Conservation (phyloP, 257 asterid species). For the Solanum neorickii region DNA sequence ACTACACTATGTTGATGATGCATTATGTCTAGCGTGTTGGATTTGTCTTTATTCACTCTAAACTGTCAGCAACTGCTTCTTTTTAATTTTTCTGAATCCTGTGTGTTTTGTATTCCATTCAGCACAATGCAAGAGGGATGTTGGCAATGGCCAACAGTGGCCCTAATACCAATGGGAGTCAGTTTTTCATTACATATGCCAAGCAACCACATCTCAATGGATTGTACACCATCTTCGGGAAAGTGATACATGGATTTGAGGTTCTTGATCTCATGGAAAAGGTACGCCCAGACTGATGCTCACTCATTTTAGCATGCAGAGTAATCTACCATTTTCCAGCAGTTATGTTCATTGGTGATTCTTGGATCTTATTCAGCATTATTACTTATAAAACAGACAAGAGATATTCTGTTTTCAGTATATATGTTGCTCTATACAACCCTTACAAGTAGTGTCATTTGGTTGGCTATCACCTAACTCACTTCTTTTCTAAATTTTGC, state of each 20-base stretch:
- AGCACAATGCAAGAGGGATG: slow-evolving; percentile 98
- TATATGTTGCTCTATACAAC: background rate
- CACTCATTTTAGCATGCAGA: background rate
- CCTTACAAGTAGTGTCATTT: background rate
- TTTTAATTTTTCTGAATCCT: background rate
- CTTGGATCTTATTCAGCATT: background rate
- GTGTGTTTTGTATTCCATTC: background rate
- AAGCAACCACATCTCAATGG: slow-evolving; percentile 97
- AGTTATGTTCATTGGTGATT: background rate
- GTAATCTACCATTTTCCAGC: no score
- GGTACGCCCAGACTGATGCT: slow-evolving; percentile 24
- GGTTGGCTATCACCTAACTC: background rate
- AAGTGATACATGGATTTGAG: slow-evolving; percentile 94
- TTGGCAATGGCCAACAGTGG: slow-evolving; percentile 95
- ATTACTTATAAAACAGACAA: background rate
- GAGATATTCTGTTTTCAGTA: background rate
- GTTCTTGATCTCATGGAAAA: slow-evolving; percentile 96
- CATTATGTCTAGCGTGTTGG: background rate
- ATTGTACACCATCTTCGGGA: slow-evolving; percentile 79
- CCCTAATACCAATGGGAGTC: slow-evolving; percentile 94
- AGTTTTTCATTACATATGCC: slow-evolving; percentile 72
- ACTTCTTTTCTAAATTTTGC: slow-evolving; percentile 5
- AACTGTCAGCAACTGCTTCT: background rate
- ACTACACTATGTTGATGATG: background rate
- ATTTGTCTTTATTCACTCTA: background rate